Conservation (phyloP, 805 yeast genomes). For the Vanderwaltozyma verrucispora region DNA sequence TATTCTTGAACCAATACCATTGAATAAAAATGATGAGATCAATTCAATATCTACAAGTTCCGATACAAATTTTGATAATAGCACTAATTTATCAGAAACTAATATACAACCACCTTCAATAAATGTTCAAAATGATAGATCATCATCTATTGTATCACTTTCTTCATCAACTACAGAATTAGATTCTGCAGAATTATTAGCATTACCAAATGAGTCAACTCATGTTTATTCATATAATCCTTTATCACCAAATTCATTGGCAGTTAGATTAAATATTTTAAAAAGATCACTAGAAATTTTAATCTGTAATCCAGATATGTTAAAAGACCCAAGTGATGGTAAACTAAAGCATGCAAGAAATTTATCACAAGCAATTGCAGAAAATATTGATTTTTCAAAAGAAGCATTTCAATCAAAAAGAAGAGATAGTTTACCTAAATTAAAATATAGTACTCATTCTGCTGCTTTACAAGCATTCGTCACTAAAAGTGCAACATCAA, state of each 20-base stretch:
- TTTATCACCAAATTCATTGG: constrained; percentile 68
- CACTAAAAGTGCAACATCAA: constrained; percentile 10
- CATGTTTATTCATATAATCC: constrained; percentile 82
- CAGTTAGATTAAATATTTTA: constrained; percentile 62
- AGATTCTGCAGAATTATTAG: constrained; percentile 37
- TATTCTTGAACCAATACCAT: background rate
- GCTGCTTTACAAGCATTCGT: constrained; percentile 26
- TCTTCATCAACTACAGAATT: constrained; percentile 16
- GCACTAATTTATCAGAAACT: background rate
- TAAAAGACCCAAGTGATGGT: constrained; percentile 11
- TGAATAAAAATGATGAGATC: background rate
- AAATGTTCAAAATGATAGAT: background rate
- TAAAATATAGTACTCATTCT: constrained; percentile 5
- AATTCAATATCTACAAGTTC: background rate
- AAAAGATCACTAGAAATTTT: constrained; percentile 69
- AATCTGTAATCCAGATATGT: constrained; percentile 44
- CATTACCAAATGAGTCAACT: constrained; percentile 68
- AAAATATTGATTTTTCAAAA: constrained; percentile 1
- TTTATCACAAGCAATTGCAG: constrained; percentile 1
- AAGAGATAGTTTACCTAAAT: background rate
- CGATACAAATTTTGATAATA: background rate
- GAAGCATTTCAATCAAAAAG: background rate
- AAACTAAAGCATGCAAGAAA: constrained; percentile 1
- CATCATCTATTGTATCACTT: constrained; percentile 6
- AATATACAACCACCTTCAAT: background rate